Percentiles rank a stretch among this genome's conserved stretches.
phyloP scores from a whole-genome alignment of 108 stramenopile genomes.

The Hondaea fermentalgiana region DNA sequence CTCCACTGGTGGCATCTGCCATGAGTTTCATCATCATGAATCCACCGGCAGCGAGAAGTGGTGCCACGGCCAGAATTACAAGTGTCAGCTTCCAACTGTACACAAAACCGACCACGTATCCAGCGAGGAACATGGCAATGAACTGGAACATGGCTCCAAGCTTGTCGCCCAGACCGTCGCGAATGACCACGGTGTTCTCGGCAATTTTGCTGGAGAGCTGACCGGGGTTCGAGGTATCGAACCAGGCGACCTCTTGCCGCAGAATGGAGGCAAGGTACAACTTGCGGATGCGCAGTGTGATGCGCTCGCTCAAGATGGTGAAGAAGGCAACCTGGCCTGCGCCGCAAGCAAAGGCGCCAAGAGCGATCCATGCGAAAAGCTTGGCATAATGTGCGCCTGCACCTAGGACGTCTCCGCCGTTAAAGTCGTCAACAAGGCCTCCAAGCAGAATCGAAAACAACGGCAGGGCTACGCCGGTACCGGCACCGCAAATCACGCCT shows the following conservation, averaged over 20 bases:
- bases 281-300: not conserved
- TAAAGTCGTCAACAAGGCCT: not conserved
- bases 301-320: not conserved
- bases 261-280: conserved; percentile 37
- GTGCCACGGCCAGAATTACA: not conserved
- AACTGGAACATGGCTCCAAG: not conserved
- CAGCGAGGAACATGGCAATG: not conserved
- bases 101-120: not conserved
- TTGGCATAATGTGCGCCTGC: not conserved
- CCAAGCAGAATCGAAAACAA: not conserved
- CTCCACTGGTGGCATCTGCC: not conserved
- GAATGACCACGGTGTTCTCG: conserved; percentile 78
- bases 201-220: conserved; percentile 66
- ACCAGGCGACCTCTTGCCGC: conserved; percentile 75
- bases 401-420: not conserved
- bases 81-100: not conserved
- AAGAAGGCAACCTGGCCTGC: not conserved
- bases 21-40: not conserved
- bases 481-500: not conserved
- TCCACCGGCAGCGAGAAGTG: not conserved
- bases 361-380: not conserved
- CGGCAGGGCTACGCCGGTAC: not conserved
- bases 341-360: not conserved
- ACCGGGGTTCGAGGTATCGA: conserved; percentile 67
- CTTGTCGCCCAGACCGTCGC: conserved; percentile 35